A percentile compares a stretch with the other conserved stretches of the same genome.
Evolutionary conservation across 73 alveolate genomes (phyloP).

Genomic region (Diophrys sp.): DNA sequence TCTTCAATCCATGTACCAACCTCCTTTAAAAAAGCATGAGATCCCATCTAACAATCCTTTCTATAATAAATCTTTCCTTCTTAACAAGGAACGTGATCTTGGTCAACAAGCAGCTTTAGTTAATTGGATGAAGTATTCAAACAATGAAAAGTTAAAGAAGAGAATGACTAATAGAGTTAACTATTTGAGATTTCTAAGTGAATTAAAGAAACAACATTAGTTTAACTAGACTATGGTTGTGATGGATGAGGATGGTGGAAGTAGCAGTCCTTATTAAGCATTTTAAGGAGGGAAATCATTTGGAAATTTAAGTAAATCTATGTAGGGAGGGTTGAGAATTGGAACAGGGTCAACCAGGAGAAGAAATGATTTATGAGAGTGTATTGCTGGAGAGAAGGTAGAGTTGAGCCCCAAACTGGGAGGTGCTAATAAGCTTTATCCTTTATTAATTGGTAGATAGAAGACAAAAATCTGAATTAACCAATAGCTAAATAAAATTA

Average conservation of each 20-base stretch:
- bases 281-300: not conserved
- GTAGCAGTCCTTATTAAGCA: not conserved
- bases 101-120: not conserved
- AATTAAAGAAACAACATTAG: not conserved
- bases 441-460: too few relatives aligned
- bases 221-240: not conserved
- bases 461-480: too few relatives aligned
- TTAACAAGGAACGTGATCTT: not conserved
- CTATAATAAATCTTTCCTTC: slow-evolving; percentile 14
- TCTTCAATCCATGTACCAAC: slow-evolving; percentile 40
- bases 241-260: not conserved
- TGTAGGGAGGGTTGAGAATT: too few relatives aligned
- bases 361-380: too few relatives aligned
- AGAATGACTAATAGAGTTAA: slow-evolving; percentile 3
- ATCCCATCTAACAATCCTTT: slow-evolving; percentile 51
- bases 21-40: slow-evolving; percentile 44
- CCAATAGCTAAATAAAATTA: too few relatives aligned
- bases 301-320: not conserved
- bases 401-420: too few relatives aligned
- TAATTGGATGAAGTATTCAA: slow-evolving; percentile 2
- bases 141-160: not conserved
- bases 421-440: too few relatives aligned
- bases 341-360: too few relatives aligned
- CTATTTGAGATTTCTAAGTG: not conserved
- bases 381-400: too few relatives aligned